Evolutionary conservation across 805 yeast genomes (phyloP).

Genomic region (Lipomyces sp.): DNA sequence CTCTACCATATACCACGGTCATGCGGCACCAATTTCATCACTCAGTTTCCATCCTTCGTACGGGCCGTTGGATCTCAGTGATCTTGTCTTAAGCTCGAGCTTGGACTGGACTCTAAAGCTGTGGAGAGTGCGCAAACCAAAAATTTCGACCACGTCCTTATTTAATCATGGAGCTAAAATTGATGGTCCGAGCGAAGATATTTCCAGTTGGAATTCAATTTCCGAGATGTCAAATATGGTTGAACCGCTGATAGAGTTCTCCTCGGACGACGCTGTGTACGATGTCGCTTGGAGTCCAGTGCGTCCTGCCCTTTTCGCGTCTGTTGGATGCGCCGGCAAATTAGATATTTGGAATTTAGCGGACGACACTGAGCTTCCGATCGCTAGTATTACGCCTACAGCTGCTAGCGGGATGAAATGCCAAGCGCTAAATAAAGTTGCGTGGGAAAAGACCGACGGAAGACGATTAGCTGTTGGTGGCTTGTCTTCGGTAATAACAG

Average conservation of each 20-base stretch:
- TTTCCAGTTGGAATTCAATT: neutral
- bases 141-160: neutral
- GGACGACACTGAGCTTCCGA: conserved; percentile 43
- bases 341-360: conserved; percentile 50
- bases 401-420: conserved; percentile 7
- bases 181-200: neutral
- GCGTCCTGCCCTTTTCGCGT: conserved; percentile 45
- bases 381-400: conserved; percentile 37
- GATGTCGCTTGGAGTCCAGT: conserved; percentile 49
- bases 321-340: conserved; percentile 45
- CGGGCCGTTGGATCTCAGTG: conserved; percentile 41
- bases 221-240: conserved; percentile 13
- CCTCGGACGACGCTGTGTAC: conserved; percentile 44
- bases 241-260: conserved; percentile 40
- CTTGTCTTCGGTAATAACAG: conserved; percentile 43
- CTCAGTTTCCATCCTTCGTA: conserved; percentile 41
- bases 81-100: conserved; percentile 43
- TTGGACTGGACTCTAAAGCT: conserved; percentile 49
- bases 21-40: conserved; percentile 47
- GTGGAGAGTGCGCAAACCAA: conserved; percentile 41
- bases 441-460: conserved; percentile 43
- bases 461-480: conserved; percentile 45
- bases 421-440: conserved; percentile 43
- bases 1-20: conserved; percentile 41
- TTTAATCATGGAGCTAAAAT: neutral